Evolutionary conservation across 306 rosid species (phyloP).

Genomic region (Abrus precatorius): DNA sequence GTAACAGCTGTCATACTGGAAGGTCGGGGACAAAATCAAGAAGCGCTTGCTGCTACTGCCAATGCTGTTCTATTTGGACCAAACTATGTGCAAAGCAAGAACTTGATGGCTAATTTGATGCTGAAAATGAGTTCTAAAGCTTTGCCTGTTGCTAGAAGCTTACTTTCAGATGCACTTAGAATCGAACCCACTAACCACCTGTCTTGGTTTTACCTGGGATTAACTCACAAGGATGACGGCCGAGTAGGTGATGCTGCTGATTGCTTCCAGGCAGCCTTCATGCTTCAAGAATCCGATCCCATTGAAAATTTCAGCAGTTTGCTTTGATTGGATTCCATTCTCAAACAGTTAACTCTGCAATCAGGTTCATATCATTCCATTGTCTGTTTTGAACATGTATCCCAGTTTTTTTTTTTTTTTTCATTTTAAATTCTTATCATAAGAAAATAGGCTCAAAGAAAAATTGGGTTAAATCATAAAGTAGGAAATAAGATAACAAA

Average conservation of each 20-base stretch:
- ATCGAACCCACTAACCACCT: slow-evolving; percentile 80
- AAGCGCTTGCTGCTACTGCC: slow-evolving; percentile 64
- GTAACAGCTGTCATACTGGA: slow-evolving; percentile 69
- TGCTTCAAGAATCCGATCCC: slow-evolving; percentile 97
- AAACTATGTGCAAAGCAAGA: slow-evolving; percentile 73
- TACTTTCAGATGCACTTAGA: slow-evolving; percentile 88
- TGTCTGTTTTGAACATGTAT: slow-evolving; percentile 39
- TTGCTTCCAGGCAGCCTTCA: slow-evolving; percentile 93
- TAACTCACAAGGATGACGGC: slow-evolving; percentile 79
- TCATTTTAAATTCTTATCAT: slow-evolving; percentile 20
- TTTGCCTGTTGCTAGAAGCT: slow-evolving; percentile 83
- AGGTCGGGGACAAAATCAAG: slow-evolving; percentile 67
- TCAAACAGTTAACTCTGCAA: neutral
- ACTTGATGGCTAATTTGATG: slow-evolving; percentile 66
- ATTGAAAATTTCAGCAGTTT: slow-evolving; percentile 73
- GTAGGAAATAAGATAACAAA: slow-evolving; percentile 39
- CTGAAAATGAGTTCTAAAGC: slow-evolving; percentile 64
- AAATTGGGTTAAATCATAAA: slow-evolving; percentile 24
- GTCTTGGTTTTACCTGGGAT: slow-evolving; percentile 89
- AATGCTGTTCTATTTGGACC: slow-evolving; percentile 73
- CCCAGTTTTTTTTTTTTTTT: neutral
- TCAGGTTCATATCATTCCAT: slow-evolving; percentile 15
- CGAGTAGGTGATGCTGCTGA: slow-evolving; percentile 82
- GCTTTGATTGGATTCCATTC: slow-evolving; percentile 52
- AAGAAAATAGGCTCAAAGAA: slow-evolving; percentile 36